Base-by-base conservation (phyloP, 192 early-diverging fungal species). In the Backusella sp. region DNA sequence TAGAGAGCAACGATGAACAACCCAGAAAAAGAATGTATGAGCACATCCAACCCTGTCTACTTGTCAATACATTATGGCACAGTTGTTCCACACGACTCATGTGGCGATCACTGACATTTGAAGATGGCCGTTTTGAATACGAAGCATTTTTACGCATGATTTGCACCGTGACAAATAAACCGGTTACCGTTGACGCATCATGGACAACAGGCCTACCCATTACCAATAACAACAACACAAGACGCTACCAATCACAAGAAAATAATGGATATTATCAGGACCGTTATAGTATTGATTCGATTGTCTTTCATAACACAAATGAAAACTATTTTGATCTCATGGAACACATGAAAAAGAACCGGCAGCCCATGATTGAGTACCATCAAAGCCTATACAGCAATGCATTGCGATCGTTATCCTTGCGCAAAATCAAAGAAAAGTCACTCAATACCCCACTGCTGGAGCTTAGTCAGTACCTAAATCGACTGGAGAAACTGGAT, bases 401-500 rank as follows among this genome's bases (percentile, higher is more conserved):
- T 23, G 32, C 65, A 14, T 23, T 83, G 19, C 39, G 79, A 72
- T 44, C 71, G 0, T 65, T 83, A 7, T 72, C 79, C 0, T 62
- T 83, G 6, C 82, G 82, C 1, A 83, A 80, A 68, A 73, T 80
- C 69, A 83, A 80, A 62, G 76, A 80, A 56, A 77, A 77, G 19
- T 49, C 72, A 0, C 70, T 83, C 52, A 77, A 83, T 69, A 76
- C 74, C 17, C 76, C 75, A 44, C 46, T 83, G 15, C 35, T 44
- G 12, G 30, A 69, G 39, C 77, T 80, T n/a, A 76, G 78, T 3
- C 34, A 70, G 9, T 15, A 76, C 67, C 42, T 79, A 36, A 46
- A 71, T 21, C 75, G 80, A n/a, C 66, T 88, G 4, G 76, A 77
- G 12, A 78, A 73, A 5, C 71, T 88, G 42, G 85, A 88, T 34